Evolutionary conservation across 2,329 filamentous ascomycete species (phyloP).

Genomic region (Hirsutella minnesotensis): DNA sequence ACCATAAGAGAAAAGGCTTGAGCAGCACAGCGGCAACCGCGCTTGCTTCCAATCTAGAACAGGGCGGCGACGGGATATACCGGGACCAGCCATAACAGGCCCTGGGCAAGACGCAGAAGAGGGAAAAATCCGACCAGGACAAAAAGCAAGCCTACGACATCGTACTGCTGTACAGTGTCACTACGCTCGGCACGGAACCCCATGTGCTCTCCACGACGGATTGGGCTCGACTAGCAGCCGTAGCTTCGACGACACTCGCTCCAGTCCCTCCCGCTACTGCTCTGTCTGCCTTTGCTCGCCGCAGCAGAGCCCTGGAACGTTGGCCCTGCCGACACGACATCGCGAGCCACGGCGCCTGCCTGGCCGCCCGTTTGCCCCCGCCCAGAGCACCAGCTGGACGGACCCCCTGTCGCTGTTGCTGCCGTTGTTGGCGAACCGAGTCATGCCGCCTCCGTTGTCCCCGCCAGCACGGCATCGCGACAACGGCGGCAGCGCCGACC

Average conservation of each 20-base stretch:
- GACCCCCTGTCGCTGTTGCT: neutral
- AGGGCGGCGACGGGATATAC: too few species aligned
- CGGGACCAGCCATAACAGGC: too few species aligned
- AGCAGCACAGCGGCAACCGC: too few species aligned
- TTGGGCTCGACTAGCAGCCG: neutral
- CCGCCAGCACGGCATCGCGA: slow-evolving; percentile 2
- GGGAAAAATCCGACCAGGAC: neutral
- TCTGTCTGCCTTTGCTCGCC: neutral
- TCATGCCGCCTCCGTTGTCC: slow-evolving; percentile 8
- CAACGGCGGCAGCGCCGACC: slow-evolving; percentile 1
- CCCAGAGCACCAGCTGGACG: neutral
- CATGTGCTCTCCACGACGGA: neutral
- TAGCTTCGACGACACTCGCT: neutral
- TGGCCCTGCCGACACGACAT: neutral
- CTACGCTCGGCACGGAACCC: too few species aligned
- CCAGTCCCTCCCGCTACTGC: neutral
- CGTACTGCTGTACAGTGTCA: too few species aligned
- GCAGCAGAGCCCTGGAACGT: neutral
- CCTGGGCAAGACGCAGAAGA: too few species aligned
- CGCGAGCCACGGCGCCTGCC: neutral
- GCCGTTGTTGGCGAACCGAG: neutral
- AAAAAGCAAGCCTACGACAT: neutral
- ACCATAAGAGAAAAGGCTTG: too few species aligned
- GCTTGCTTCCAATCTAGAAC: too few species aligned
- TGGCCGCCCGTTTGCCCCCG: neutral